These are phyloP conservation scores for Hypoxylon perforatum DNA, from an alignment of 495 filamentous ascomycete genomes.

Conservation along the genomic window DNA sequence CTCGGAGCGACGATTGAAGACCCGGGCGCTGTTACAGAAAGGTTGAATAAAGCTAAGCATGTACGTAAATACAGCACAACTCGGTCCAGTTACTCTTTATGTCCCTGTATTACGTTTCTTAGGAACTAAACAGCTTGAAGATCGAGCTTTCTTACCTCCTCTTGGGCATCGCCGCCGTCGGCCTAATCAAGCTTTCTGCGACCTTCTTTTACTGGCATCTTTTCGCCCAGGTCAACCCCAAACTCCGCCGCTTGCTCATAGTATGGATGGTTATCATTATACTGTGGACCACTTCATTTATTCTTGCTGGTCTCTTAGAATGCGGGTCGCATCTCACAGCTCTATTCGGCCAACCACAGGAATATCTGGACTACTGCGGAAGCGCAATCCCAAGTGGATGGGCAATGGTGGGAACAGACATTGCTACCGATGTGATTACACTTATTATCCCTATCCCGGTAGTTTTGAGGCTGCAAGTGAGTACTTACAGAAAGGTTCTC, in stretches of 20 bases:
- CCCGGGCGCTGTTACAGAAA: too few species aligned
- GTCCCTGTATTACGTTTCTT: too few species aligned
- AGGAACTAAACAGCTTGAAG: too few species aligned
- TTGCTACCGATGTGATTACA: slow-evolving; percentile 33
- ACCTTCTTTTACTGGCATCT: slow-evolving; percentile 38
- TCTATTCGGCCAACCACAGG: slow-evolving; percentile 5
- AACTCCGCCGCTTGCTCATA: slow-evolving; percentile 35
- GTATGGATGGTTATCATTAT: slow-evolving; percentile 28
- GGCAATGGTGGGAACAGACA: slow-evolving; percentile 30
- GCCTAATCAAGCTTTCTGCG: slow-evolving; percentile 30
- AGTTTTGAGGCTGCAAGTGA: slow-evolving; percentile 21
- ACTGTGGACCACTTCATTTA: slow-evolving; percentile 21
- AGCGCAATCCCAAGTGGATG: slow-evolving; percentile 14
- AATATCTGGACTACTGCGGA: slow-evolving; percentile 19
- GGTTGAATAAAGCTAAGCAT: too few species aligned
- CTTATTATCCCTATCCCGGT: slow-evolving; percentile 36
- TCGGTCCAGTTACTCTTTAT: too few species aligned
- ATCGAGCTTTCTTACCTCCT: neutral
- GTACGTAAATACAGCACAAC: too few species aligned
- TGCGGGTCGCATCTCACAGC: slow-evolving; percentile 28
- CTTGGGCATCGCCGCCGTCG: slow-evolving; percentile 17
- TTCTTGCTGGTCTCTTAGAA: slow-evolving; percentile 19
- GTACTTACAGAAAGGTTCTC: slow-evolving; percentile 15
- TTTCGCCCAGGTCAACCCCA: slow-evolving; percentile 22
- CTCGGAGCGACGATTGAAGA: too few species aligned